Evolutionary conservation across 1,139 yeast species (phyloP), one percentile per base, ranked within the genome.

Genomic region (Taphrina wiesneri): DNA sequence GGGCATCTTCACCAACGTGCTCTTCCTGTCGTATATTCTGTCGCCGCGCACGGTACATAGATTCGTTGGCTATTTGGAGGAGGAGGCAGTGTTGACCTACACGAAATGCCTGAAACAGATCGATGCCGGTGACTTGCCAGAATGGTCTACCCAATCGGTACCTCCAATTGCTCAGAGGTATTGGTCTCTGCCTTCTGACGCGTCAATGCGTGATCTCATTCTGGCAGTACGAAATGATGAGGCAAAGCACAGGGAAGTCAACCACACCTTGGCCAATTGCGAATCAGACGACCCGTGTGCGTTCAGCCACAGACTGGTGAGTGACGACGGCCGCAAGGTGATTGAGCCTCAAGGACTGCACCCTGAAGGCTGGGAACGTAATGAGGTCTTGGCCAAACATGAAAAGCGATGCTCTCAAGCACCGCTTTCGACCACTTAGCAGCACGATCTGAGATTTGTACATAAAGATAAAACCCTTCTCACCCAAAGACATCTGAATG

Each of bases 1-100:
- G 73, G 92, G 92, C 11, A 83, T 87, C 2, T 87, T 87, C 74
- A 82, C 85, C 75, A 87, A 87, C 75, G 66, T 82, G 28, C 87
- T 87, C 79, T 87, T 87, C 75, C 74, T 86, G 64, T 77, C 82
- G 52, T 87, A 87, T 75, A 76, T 87, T 66, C 70, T 83, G 47
- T 80, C 82, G 68, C 92, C 93, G 15, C 80, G 81, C 62, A 82
- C 85, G 67, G 87, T 92, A 71, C 93, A 87, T 72, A 77, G 93
- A 68, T 86, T 87, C 74, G 93, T 87, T 54, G 93, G 93, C 1
- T 87, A 87, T 74, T 78, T 87, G 56, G 93, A 87, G 74, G 93
- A 87, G 73, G 92, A 87, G 74, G 92, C 92, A 0, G 90, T 87
- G 19, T 79, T 83, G 67, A 87, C 93, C 0, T 87, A 87, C 73